Conservation (phyloP, 1,284 basidiomycete genomes). For the Binderoboletus segoi region DNA sequence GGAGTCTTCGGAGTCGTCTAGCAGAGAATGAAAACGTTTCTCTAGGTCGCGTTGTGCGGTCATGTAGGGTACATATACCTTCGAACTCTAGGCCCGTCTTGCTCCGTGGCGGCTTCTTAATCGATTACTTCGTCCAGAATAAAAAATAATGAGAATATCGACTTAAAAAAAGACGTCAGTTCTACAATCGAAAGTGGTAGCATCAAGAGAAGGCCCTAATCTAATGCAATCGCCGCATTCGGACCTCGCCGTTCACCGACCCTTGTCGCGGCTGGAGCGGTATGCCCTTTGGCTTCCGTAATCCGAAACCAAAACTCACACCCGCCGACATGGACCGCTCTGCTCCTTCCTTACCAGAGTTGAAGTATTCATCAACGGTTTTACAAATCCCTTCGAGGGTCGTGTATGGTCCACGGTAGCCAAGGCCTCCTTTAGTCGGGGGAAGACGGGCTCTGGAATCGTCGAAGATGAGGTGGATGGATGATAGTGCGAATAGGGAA, state of each 20-base stretch:
- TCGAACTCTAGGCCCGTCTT: not conserved
- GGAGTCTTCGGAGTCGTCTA: no score
- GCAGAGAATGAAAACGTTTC: no score
- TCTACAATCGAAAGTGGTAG: not conserved
- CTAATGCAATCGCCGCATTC: conserved; percentile 20
- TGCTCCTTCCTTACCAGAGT: conserved; percentile 38
- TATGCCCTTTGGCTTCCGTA: not conserved
- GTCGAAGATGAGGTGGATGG: conserved; percentile 68
- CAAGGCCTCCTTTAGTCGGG: conserved; percentile 63
- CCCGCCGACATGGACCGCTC: conserved; percentile 36
- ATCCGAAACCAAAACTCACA: conserved; percentile 30
- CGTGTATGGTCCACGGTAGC: conserved; percentile 62
- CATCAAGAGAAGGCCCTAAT: conserved; percentile 13
- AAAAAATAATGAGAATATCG: not conserved
- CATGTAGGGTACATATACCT: no score
- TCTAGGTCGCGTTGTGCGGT: no score
- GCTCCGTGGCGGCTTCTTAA: not conserved
- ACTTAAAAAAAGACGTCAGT: not conserved
- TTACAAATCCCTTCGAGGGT: conserved; percentile 56
- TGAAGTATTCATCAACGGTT: conserved; percentile 54
- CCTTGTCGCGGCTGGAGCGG: conserved; percentile 10
- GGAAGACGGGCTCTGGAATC: conserved; percentile 64
- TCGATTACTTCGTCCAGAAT: not conserved
- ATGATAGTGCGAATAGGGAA: conserved; percentile 61
- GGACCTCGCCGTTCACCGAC: conserved; percentile 13